These are phyloP conservation scores for Vitellaria paradoxa DNA, from an alignment of 179 eudicot genomes.

Conservation along the genomic window DNA sequence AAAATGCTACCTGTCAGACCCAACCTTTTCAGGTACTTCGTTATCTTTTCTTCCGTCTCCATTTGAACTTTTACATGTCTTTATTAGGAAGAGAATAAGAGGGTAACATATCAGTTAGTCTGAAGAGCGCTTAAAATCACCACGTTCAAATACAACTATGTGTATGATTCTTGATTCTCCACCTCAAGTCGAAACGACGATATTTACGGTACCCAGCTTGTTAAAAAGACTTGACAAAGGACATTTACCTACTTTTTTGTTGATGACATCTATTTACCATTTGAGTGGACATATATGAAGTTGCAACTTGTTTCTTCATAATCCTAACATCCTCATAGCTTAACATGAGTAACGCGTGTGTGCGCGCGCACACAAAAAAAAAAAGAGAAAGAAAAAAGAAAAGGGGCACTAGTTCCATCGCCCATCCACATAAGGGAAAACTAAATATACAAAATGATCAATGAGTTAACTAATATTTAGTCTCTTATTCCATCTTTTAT, in stretches of 20 bases:
- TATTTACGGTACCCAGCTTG: background rate
- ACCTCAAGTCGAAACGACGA: background rate
- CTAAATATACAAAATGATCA: background rate
- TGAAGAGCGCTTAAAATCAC: background rate
- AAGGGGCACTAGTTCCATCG: too few species aligned
- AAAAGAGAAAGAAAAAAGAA: too few species aligned
- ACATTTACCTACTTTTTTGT: too few species aligned
- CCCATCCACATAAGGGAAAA: background rate
- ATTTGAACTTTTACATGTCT: background rate
- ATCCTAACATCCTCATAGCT: background rate
- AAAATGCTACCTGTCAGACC: conserved; percentile 80
- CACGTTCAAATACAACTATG: background rate
- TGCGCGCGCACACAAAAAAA: too few species aligned
- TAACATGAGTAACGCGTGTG: background rate
- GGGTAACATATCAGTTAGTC: background rate
- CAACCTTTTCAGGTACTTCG: conserved; percentile 61
- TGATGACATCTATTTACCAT: too few species aligned
- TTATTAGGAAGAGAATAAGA: background rate
- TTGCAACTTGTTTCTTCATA: too few species aligned
- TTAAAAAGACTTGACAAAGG: background rate
- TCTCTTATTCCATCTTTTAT: background rate
- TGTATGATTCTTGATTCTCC: background rate
- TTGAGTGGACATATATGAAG: too few species aligned
- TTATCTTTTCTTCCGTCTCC: background rate
- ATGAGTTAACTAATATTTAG: background rate